A percentile compares a stretch with the other conserved stretches of the same genome.
phyloP scores from a whole-genome alignment of 176 grass and related monocot species.

The Cymbopogon citratus region DNA sequence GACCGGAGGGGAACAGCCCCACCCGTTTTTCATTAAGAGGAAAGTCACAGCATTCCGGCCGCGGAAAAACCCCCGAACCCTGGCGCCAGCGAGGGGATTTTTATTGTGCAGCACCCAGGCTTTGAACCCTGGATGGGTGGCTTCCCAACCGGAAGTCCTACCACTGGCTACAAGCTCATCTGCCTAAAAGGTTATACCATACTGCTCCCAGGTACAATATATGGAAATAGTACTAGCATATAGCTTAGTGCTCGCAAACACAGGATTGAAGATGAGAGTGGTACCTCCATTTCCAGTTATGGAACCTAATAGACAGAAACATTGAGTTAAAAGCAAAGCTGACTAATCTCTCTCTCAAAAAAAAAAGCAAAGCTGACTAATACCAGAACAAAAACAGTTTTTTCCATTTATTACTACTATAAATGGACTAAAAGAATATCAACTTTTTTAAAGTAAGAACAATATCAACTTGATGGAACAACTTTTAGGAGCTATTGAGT shows the following conservation, averaged over 20 bases:
- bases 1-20: too few relatives aligned
- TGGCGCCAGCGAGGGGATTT: too few relatives aligned
- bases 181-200: neutral
- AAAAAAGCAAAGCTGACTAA: neutral
- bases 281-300: neutral
- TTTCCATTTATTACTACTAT: neutral
- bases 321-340: neutral
- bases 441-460: neutral
- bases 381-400: neutral
- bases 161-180: too few relatives aligned
- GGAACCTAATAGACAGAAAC: neutral
- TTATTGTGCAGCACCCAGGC: too few relatives aligned
- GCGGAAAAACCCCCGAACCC: too few relatives aligned
- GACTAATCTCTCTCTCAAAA: too few relatives aligned
- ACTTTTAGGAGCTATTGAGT: neutral
- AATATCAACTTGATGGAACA: neutral
- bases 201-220: conserved; percentile 15
- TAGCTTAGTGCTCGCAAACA: neutral
- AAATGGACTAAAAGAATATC: neutral
- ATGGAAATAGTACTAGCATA: neutral
- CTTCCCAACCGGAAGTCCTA: too few relatives aligned
- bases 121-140: too few relatives aligned
- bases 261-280: neutral
- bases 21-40: too few relatives aligned
- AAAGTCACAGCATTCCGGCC: too few relatives aligned